Evolutionary conservation across 371 early-diverging fungal genomes (phyloP).

Genomic region (Apophysomyces sp.): DNA sequence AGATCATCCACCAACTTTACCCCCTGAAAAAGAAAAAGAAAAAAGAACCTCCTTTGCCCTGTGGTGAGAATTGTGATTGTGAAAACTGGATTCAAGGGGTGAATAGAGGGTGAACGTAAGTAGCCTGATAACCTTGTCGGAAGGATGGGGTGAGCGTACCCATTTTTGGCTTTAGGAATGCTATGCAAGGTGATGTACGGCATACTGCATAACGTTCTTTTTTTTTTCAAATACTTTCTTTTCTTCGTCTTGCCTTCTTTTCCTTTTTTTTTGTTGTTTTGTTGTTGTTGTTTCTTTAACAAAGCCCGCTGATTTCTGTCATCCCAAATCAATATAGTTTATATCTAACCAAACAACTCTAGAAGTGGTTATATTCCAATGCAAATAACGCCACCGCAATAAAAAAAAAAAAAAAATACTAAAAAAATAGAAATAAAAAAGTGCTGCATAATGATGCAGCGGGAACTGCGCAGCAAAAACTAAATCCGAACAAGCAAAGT

Average conservation of each 20-base stretch:
- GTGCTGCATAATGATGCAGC: constrained; percentile 11
- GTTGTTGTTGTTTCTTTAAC: neutral
- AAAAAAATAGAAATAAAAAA: neutral
- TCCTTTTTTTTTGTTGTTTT: constrained; percentile 2
- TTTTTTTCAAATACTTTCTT: neutral
- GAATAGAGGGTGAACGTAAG: neutral
- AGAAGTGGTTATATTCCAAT: constrained; percentile 1
- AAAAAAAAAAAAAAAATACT: neutral
- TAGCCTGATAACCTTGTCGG: neutral
- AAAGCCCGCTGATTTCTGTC: neutral
- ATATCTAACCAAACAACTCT: neutral
- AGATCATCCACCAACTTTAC: constrained; percentile 7
- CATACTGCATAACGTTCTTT: neutral
- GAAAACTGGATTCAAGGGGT: constrained; percentile 1
- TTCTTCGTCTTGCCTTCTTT: constrained; percentile 1
- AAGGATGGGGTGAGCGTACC: neutral
- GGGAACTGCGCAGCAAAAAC: constrained; percentile 1
- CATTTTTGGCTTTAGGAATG: constrained; percentile 3
- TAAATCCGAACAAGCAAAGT: neutral
- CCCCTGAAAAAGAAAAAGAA: constrained; percentile 25
- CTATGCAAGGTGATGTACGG: neutral
- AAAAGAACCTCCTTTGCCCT: neutral
- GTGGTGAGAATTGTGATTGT: constrained; percentile 3
- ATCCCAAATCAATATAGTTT: neutral
- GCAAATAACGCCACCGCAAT: neutral